These are phyloP conservation scores for Curvularia sp. DNA, from an alignment of 2,329 filamentous ascomycete species.

Conservation along the genomic window DNA sequence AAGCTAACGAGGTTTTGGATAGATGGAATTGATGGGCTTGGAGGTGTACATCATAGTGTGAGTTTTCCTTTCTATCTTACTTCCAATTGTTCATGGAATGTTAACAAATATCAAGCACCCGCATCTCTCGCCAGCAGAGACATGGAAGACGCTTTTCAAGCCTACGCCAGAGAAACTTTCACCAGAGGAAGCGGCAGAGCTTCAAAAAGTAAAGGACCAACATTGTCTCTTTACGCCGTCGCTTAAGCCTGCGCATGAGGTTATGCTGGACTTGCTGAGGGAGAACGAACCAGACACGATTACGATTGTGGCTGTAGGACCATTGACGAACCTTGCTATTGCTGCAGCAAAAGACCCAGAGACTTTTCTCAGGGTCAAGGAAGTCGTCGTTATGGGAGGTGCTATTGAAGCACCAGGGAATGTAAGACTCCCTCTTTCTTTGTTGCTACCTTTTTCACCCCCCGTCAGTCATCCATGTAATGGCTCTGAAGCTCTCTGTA, in stretches of 20 bases:
- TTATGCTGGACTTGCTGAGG: conserved; percentile 85
- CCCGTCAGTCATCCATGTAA: not conserved
- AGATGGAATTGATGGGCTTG: conserved; percentile 60
- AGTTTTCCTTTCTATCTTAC: not conserved
- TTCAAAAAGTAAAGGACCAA: conserved; percentile 48
- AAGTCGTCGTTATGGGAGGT: conserved; percentile 95
- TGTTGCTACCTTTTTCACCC: conserved; percentile 1
- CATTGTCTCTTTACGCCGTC: conserved; percentile 75
- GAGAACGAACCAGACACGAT: conserved; percentile 85
- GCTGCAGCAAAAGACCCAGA: conserved; percentile 89
- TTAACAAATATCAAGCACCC: conserved; percentile 51
- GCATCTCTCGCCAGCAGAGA: conserved; percentile 56
- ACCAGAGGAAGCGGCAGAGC: conserved; percentile 43
- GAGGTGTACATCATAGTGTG: conserved; percentile 58
- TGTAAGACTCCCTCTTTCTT: conserved; percentile 43
- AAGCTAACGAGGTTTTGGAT: conserved; percentile 12
- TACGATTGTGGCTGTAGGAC: conserved; percentile 88
- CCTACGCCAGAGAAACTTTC: conserved; percentile 43
- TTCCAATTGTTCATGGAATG: not conserved
- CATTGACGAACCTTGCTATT: conserved; percentile 90
- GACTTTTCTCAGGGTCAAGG: conserved; percentile 85
- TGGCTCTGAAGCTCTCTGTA: conserved; percentile 23
- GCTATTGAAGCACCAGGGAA: conserved; percentile 82
- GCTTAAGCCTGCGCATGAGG: conserved; percentile 74
- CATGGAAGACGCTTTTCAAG: conserved; percentile 57